Conservation (phyloP, 2,329 filamentous ascomycete genomes). For the Dendryphion nanum region DNA sequence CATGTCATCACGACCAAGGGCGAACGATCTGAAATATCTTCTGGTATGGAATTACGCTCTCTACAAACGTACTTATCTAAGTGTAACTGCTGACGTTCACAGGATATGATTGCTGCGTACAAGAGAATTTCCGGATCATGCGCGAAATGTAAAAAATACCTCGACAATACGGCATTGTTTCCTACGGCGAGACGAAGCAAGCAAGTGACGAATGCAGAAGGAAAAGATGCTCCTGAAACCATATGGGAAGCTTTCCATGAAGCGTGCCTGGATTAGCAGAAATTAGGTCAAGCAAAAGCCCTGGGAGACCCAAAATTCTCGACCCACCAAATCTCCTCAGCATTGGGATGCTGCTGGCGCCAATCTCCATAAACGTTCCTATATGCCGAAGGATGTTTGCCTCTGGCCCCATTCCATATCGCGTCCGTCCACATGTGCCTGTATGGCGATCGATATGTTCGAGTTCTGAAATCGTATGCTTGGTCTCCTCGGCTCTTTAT, state of each 20-base stretch:
- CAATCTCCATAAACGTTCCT: slow-evolving; percentile 26
- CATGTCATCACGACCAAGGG: slow-evolving; percentile 28
- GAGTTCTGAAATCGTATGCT: slow-evolving; percentile 36
- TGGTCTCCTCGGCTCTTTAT: slow-evolving; percentile 7
- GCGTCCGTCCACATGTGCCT: slow-evolving; percentile 31
- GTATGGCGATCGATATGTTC: slow-evolving; percentile 30
- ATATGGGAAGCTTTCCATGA: slow-evolving; percentile 40
- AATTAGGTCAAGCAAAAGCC: too few relatives aligned
- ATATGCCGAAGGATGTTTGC: slow-evolving; percentile 23
- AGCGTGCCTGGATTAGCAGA: slow-evolving; percentile 21
- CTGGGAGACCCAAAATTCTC: not conserved
- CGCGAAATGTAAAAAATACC: slow-evolving; percentile 30
- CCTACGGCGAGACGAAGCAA: slow-evolving; percentile 34
- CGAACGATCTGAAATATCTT: slow-evolving; percentile 30
- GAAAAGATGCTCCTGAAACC: slow-evolving; percentile 15
- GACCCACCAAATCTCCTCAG: not conserved
- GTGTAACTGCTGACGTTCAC: slow-evolving; percentile 12
- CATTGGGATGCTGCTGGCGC: slow-evolving; percentile 16
- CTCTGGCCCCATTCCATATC: slow-evolving; percentile 26
- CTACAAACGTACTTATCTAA: not conserved
- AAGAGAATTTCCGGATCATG: slow-evolving; percentile 30
- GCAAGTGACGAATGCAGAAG: slow-evolving; percentile 12
- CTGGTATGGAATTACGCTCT: slow-evolving; percentile 22
- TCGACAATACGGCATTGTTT: slow-evolving; percentile 23
- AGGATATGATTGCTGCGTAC: slow-evolving; percentile 43